Evolutionary conservation across 1,284 basidiomycete genomes (phyloP).

Genomic region (Cutaneotrichosporon cavernicola): DNA sequence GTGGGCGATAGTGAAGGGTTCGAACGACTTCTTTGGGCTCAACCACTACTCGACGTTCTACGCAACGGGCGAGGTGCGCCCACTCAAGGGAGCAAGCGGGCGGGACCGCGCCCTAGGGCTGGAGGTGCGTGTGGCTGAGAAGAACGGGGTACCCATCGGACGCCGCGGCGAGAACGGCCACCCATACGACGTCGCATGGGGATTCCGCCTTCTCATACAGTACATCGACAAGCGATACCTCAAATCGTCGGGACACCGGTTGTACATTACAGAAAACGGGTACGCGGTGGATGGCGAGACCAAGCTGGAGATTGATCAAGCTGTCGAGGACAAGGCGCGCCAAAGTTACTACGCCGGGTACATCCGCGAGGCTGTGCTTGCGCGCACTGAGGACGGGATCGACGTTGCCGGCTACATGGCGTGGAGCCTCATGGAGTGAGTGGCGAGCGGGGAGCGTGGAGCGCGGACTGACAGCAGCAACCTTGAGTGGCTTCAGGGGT

Average conservation of each 20-base stretch:
- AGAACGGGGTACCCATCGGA: conserved; percentile 33
- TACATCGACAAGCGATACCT: conserved; percentile 17
- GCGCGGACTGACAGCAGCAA: conserved; percentile 15
- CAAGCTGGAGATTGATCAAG: conserved; percentile 19
- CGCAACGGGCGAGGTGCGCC: conserved; percentile 20
- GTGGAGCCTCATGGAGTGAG: conserved; percentile 42
- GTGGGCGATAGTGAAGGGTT: conserved; percentile 26
- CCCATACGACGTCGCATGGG: conserved; percentile 32
- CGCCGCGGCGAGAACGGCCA: conserved; percentile 33
- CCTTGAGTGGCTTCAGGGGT: conserved; percentile 18
- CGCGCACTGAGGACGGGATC: conserved; percentile 33
- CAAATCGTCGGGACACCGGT: conserved; percentile 4
- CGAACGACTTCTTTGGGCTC: conserved; percentile 32
- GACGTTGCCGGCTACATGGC: conserved; percentile 34
- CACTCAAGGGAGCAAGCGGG: conserved; percentile 5
- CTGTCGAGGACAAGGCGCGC: conserved; percentile 28
- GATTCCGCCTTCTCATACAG: conserved; percentile 23
- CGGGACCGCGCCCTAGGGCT: background rate
- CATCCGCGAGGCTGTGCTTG: conserved; percentile 27
- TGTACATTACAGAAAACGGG: conserved; percentile 33
- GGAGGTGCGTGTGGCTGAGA: conserved; percentile 28
- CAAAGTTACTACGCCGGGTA: conserved; percentile 36
- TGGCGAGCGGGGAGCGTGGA: background rate
- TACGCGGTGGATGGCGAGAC: conserved; percentile 11
- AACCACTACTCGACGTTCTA: conserved; percentile 34